These are phyloP conservation scores for Moniliophthora roreri DNA, from an alignment of 1,284 basidiomycete genomes.

Conservation along the genomic window DNA sequence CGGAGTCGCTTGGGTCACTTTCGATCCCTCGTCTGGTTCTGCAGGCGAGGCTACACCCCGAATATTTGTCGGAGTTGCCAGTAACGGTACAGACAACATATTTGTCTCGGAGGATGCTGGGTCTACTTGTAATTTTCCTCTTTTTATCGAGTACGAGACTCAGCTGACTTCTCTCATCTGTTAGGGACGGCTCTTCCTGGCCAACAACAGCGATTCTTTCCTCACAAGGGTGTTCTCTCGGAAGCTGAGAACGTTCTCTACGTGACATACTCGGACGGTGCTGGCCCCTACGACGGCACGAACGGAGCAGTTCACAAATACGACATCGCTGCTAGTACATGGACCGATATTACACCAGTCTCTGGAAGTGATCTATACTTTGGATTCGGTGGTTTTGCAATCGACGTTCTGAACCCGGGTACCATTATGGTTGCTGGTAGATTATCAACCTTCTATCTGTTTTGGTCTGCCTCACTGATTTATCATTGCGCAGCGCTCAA, in stretches of 20 bases:
- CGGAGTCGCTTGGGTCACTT: conserved; percentile 64
- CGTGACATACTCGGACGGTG: conserved; percentile 49
- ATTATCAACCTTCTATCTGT: conserved; percentile 38
- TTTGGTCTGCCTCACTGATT: too few relatives aligned
- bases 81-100: conserved; percentile 49
- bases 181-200: conserved; percentile 57
- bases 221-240: conserved; percentile 66
- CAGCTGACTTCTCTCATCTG: neutral
- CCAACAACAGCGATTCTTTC: conserved; percentile 56
- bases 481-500: conserved; percentile 50
- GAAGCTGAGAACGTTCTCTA: conserved; percentile 57
- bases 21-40: conserved; percentile 56
- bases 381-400: conserved; percentile 54
- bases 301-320: conserved; percentile 48
- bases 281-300: conserved; percentile 57
- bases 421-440: conserved; percentile 68
- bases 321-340: conserved; percentile 40
- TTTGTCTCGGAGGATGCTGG: conserved; percentile 59
- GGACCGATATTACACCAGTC: conserved; percentile 56
- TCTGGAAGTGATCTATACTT: conserved; percentile 24
- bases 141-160: neutral
- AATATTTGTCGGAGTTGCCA: conserved; percentile 66
- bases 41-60: conserved; percentile 55
- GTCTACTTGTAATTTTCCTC: conserved; percentile 45
- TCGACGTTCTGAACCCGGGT: conserved; percentile 59